Conservation (phyloP, 805 yeast species). For the Kazachstania africana region DNA sequence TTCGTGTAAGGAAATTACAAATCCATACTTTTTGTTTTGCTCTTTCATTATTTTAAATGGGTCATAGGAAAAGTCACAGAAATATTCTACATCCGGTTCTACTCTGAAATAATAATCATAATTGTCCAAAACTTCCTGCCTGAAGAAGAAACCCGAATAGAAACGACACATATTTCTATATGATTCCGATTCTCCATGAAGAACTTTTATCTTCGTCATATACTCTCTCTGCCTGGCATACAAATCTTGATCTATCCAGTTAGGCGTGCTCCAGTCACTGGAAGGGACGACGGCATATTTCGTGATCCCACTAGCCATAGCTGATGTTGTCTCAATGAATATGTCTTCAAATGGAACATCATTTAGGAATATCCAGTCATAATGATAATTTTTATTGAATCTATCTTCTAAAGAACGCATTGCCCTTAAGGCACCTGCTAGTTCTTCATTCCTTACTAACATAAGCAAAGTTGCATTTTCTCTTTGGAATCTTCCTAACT, state of each 20-base stretch:
- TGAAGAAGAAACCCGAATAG: slow-evolving; percentile 83
- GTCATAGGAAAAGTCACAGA: slow-evolving; percentile 76
- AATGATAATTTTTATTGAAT: slow-evolving; percentile 52
- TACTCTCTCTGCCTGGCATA: slow-evolving; percentile 37
- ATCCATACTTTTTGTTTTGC: slow-evolving; percentile 72
- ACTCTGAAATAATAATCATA: slow-evolving; percentile 93
- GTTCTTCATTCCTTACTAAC: slow-evolving; percentile 76
- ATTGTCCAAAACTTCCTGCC: slow-evolving; percentile 55
- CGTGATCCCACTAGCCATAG: slow-evolving; percentile 53
- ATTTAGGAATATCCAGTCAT: slow-evolving; percentile 72
- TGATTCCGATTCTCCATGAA: slow-evolving; percentile 55
- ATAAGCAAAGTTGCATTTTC: slow-evolving; percentile 74
- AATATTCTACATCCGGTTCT: slow-evolving; percentile 83
- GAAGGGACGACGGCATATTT: slow-evolving; percentile 55
- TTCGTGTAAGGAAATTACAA: slow-evolving; percentile 74
- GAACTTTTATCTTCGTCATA: slow-evolving; percentile 35
- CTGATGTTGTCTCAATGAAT: slow-evolving; percentile 47
- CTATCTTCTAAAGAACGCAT: slow-evolving; percentile 73
- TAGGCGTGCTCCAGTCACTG: slow-evolving; percentile 71
- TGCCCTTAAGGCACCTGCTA: slow-evolving; percentile 58
- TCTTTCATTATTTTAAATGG: slow-evolving; percentile 74
- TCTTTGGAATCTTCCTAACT: slow-evolving; percentile 2
- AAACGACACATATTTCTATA: slow-evolving; percentile 93
- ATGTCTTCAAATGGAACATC: slow-evolving; percentile 58
- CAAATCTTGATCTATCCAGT: slow-evolving; percentile 47